Base-by-base conservation (phyloP, 2,329 filamentous ascomycete genomes). In the Gyromitra esculenta region DNA sequence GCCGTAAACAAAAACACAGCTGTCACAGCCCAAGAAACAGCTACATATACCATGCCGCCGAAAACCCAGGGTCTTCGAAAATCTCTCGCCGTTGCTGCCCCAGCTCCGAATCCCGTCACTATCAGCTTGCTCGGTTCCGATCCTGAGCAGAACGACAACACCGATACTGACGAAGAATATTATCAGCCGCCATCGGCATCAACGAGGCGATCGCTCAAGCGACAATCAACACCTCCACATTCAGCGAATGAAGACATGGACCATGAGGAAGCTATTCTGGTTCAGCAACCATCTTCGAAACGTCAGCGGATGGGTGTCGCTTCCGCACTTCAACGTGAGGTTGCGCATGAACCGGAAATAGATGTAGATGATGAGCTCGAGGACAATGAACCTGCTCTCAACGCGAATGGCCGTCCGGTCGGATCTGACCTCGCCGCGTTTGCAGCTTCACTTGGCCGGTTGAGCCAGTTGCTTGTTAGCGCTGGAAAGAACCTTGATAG, bases 371-470 rank as follows among this genome's bases (percentile, higher is more conserved):
- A 64, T 1, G 59, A 65, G 6, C 45, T 15, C 5, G 72, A 65
- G 9, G 65, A 65, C 1, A 59, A 18, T 7, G 64, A 57, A 3
- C 45, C 48, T 7, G 8, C 15, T 13, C 21, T 59, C 3, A 75
- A 71, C 31, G 50, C 72, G 15, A 65, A 59, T 18, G 70, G 52
- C 4, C 41, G 43, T n/a, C 41, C n/a, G 2, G 70, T 73, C 8
- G 70, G 72, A 52, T 50, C 66, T 48, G 65, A 75, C 41, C 66
- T 75, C 9, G 72, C 66, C 31, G 72, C 66, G 35, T 77, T 77
- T 39, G 75, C 70, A 8, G 18, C 21, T 18, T 74, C 70, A 11
- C 66, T 77, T 8, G 71, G 59, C 0, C 64, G 75, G 9, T 45
- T 77, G 35, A 74, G 70, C 25, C 50, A 65, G 13, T 48, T 77